Evolutionary conservation across 116 monocot genomes (phyloP).

Genomic region (Phalaenopsis hybrid): DNA sequence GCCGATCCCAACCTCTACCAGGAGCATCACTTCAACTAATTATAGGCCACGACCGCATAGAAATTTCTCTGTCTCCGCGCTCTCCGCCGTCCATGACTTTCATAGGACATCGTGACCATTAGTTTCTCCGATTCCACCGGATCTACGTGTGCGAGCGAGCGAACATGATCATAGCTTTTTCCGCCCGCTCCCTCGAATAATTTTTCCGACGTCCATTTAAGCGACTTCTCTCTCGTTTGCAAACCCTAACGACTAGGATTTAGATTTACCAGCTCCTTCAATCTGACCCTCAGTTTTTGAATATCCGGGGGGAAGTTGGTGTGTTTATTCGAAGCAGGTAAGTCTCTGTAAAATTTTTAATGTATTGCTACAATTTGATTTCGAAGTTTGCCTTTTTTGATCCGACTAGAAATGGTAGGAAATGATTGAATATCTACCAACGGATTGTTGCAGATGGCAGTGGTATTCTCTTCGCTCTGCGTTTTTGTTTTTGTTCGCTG

Average conservation of each 20-base stretch:
- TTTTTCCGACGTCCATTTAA: background rate
- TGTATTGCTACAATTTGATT: background rate
- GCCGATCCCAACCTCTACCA: too few species aligned
- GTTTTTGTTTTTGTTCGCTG: background rate
- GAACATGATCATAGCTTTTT: background rate
- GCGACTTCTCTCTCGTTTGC: background rate
- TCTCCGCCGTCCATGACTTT: background rate
- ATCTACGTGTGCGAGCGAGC: background rate
- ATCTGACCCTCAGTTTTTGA: background rate
- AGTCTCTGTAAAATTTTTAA: background rate
- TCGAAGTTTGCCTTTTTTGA: background rate
- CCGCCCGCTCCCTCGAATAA: background rate
- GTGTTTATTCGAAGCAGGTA: background rate
- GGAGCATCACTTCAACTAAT: too few species aligned
- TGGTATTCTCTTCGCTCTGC: background rate
- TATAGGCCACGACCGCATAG: background rate
- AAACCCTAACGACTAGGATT: background rate
- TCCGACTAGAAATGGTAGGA: background rate
- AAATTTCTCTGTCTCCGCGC: background rate
- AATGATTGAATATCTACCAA: background rate
- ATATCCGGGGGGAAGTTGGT: background rate
- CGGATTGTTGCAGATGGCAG: background rate
- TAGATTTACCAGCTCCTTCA: background rate
- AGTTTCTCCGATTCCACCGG: background rate
- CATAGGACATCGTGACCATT: background rate